Evolutionary conservation across 2,329 filamentous ascomycete genomes (phyloP).

Genomic region (Talaromyces sp.): DNA sequence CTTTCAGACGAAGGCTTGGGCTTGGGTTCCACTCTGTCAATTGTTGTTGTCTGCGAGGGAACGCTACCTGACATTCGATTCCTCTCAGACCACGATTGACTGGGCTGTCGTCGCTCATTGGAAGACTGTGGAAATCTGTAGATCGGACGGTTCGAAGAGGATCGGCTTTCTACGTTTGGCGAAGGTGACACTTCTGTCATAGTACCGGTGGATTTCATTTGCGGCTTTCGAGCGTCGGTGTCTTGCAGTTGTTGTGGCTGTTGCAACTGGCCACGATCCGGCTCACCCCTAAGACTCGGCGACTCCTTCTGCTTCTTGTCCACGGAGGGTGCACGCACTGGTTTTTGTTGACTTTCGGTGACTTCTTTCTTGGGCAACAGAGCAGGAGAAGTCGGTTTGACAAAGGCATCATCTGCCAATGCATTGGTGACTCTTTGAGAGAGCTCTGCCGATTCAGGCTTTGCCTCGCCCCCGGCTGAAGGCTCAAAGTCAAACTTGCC

Average conservation of each 20-base stretch:
- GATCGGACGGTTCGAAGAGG: conserved; percentile 39
- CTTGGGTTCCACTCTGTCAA: conserved; percentile 42
- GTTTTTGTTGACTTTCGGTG: conserved; percentile 14
- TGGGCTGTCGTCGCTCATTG: conserved; percentile 44
- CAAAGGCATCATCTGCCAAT: conserved; percentile 81
- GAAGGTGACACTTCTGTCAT: conserved; percentile 59
- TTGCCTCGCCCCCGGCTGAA: conserved; percentile 39
- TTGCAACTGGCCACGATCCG: conserved; percentile 22
- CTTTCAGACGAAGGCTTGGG: conserved; percentile 47
- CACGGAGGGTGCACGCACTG: conserved; percentile 18
- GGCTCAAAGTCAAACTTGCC: conserved; percentile 78
- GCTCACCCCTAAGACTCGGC: conserved; percentile 21
- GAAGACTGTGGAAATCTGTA: conserved; percentile 50
- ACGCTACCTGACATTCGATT: conserved; percentile 23
- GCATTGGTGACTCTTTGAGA: conserved; percentile 68
- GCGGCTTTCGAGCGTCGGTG: conserved; percentile 35
- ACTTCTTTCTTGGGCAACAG: conserved; percentile 27
- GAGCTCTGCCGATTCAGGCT: conserved; percentile 46
- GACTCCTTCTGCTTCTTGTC: conserved; percentile 21
- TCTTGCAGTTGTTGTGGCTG: conserved; percentile 30
- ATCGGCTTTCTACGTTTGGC: conserved; percentile 33
- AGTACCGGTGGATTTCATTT: conserved; percentile 69
- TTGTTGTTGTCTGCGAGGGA: conserved; percentile 30
- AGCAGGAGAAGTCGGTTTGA: conserved; percentile 35
- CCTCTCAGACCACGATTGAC: conserved; percentile 42